These are phyloP conservation scores for Metschnikowia reukaufii DNA, from an alignment of 805 yeast genomes.

Conservation along the genomic window DNA sequence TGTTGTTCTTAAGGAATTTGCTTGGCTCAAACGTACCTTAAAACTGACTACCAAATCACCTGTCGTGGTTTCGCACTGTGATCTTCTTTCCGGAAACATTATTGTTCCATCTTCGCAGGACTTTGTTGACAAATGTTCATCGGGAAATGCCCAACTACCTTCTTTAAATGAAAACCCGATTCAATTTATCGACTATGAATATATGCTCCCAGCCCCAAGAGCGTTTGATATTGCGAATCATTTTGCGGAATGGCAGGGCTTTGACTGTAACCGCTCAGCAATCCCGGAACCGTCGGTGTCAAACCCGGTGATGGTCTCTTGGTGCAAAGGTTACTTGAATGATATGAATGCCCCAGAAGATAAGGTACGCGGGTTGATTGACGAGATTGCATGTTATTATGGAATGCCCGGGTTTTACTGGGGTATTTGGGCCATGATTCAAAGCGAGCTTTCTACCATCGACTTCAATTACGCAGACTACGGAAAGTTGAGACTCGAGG, in stretches of 20 bases:
- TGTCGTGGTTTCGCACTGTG: constrained; percentile 66
- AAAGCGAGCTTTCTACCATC: constrained; percentile 63
- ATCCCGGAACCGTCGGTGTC: constrained; percentile 52
- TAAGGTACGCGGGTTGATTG: constrained; percentile 45
- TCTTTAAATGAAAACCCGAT: constrained; percentile 38
- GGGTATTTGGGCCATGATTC: constrained; percentile 85
- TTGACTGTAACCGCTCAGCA: constrained; percentile 60
- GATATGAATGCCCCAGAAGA: constrained; percentile 26
- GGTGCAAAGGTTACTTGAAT: constrained; percentile 60
- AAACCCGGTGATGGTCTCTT: constrained; percentile 48
- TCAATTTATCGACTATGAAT: constrained; percentile 69
- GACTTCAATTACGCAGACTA: constrained; percentile 71
- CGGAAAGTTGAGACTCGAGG: constrained; percentile 58
- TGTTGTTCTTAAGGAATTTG: constrained; percentile 50
- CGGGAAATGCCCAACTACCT: constrained; percentile 13
- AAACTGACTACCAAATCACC: constrained; percentile 44
- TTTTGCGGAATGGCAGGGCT: constrained; percentile 81
- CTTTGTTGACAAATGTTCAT: neutral
- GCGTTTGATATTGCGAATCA: constrained; percentile 77
- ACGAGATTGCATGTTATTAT: constrained; percentile 60
- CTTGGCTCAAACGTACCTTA: constrained; percentile 51
- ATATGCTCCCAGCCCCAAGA: constrained; percentile 69
- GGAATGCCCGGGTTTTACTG: constrained; percentile 84
- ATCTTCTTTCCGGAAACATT: constrained; percentile 71
- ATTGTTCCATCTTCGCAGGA: constrained; percentile 46